Percentiles rank a stretch among this genome's conserved stretches.
phyloP scores from a whole-genome alignment of 2,329 filamentous ascomycete genomes.

The Colletotrichum orbiculare region DNA sequence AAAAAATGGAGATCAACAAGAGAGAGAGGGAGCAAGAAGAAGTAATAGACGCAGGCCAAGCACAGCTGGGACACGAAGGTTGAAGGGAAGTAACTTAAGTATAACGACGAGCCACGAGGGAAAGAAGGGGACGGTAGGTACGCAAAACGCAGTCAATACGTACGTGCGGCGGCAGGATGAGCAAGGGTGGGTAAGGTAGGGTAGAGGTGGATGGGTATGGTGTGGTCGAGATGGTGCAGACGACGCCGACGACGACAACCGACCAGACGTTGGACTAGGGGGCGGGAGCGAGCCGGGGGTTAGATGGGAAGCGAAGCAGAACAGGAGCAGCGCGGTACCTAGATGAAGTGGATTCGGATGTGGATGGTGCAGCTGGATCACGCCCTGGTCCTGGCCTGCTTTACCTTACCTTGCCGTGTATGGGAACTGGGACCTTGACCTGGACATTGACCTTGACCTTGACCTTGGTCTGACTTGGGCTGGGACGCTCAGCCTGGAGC shows the following conservation, averaged over 20 bases:
- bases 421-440: constrained; percentile 3
- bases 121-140: constrained; percentile 16
- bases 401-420: constrained; percentile 14
- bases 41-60: constrained; percentile 34
- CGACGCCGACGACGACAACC: neutral
- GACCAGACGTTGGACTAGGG: constrained; percentile 12
- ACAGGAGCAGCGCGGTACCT: constrained; percentile 4
- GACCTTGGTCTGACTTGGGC: no score
- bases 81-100: constrained; percentile 34
- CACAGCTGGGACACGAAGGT: constrained; percentile 30
- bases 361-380: constrained; percentile 4
- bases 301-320: neutral
- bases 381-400: neutral
- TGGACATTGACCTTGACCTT: no score
- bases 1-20: constrained; percentile 11
- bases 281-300: constrained; percentile 21
- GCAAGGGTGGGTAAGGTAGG: neutral
- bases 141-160: neutral
- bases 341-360: neutral
- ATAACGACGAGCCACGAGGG: constrained; percentile 32
- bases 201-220: neutral
- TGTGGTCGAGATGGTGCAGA: neutral
- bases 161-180: constrained; percentile 6
- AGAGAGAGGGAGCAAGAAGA: constrained; percentile 34
- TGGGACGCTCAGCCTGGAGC: neutral